Evolutionary conservation across 352 stramenopile species (phyloP).

Genomic region (Globisporangium nodosum): DNA sequence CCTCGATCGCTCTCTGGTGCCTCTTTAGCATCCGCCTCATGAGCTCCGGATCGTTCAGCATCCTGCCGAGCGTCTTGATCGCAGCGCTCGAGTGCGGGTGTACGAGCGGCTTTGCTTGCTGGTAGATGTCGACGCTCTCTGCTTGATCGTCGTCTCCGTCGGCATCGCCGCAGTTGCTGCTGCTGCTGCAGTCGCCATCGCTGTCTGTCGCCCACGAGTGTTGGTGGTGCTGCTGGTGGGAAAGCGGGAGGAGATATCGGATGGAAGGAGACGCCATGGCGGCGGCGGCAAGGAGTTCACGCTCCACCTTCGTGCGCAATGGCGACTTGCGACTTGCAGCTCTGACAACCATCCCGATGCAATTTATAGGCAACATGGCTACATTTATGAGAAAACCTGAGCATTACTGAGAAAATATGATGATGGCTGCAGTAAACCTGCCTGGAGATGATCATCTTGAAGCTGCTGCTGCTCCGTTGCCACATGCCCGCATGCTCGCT

Average conservation of each 20-base stretch:
- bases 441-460: too few species aligned
- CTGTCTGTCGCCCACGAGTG: conserved; percentile 2
- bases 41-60: conserved; percentile 36
- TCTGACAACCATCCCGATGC: too few species aligned
- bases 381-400: background rate
- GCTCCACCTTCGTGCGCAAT: too few species aligned
- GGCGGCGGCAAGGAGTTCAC: background rate
- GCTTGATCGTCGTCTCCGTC: background rate
- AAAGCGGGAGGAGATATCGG: conserved; percentile 8
- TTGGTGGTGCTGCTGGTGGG: background rate
- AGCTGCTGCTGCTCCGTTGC: too few species aligned
- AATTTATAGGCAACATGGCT: background rate
- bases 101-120: conserved; percentile 48
- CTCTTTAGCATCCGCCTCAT: conserved; percentile 53
- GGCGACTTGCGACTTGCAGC: too few species aligned
- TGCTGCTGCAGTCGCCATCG: background rate
- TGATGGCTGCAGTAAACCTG: too few species aligned
- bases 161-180: too few species aligned
- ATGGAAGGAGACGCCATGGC: conserved; percentile 8
- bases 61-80: conserved; percentile 49
- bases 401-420: too few species aligned
- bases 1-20: conserved; percentile 13
- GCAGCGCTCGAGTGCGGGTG: conserved; percentile 53
- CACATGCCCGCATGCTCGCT: too few species aligned
- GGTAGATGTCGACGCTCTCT: conserved; percentile 37